Conservation (phyloP, 2,329 filamentous ascomycete species). For the Penicillium aurantiogriseum region DNA sequence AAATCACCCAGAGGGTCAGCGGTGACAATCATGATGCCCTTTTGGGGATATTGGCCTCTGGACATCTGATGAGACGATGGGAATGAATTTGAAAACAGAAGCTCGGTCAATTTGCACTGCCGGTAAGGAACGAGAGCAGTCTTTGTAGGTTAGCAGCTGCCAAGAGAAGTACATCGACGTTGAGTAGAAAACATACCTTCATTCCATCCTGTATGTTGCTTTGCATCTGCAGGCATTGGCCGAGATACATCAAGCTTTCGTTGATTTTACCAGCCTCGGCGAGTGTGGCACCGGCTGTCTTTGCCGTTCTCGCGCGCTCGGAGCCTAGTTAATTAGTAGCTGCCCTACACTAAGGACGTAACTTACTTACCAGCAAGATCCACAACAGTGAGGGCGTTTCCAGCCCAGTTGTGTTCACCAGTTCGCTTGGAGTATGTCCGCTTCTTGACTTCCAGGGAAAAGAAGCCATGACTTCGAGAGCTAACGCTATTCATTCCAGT, state of each 20-base stretch:
- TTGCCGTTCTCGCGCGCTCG: slow-evolving; percentile 87
- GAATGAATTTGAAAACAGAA: slow-evolving; percentile 86
- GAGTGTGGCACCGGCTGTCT: slow-evolving; percentile 87
- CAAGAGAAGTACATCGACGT: background rate
- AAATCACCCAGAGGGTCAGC: slow-evolving; percentile 91
- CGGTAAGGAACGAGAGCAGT: slow-evolving; percentile 73
- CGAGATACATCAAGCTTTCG: slow-evolving; percentile 95
- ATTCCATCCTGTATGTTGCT: slow-evolving; percentile 71
- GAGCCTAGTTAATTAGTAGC: slow-evolving; percentile 54
- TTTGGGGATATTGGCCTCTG: slow-evolving; percentile 69
- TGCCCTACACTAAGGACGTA: background rate
- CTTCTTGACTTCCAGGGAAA: slow-evolving; percentile 93
- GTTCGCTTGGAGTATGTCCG: slow-evolving; percentile 53
- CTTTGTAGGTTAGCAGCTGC: slow-evolving; percentile 42
- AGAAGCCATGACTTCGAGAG: slow-evolving; percentile 92
- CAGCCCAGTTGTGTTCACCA: slow-evolving; percentile 64
- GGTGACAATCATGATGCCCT: slow-evolving; percentile 92
- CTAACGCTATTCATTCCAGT: slow-evolving; percentile 92
- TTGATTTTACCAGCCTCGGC: slow-evolving; percentile 98
- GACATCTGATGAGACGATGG: slow-evolving; percentile 57
- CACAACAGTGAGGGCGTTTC: slow-evolving; percentile 80
- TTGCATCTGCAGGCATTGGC: slow-evolving; percentile 95
- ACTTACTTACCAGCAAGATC: slow-evolving; percentile 70
- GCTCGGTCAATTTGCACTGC: slow-evolving; percentile 81
- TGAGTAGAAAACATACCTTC: slow-evolving; percentile 57